Evolutionary conservation across 1,139 yeast species (phyloP), one percentile per base, ranked within the genome.

Genomic region (Hemisphaericaspora xylanilytica): DNA sequence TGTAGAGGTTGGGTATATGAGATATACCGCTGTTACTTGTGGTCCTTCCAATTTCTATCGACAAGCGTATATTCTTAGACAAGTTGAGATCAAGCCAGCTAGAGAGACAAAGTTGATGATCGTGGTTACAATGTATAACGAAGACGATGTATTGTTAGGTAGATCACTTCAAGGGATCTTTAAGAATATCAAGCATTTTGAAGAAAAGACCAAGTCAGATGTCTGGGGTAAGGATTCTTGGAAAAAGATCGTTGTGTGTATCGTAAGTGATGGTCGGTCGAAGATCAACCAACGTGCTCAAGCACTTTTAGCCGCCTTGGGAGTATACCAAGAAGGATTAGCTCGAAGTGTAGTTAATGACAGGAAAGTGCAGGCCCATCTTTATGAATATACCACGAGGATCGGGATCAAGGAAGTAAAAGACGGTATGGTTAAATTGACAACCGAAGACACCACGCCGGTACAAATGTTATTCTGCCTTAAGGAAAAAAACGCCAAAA

Each of bases 61-160:
- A n/a, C 73, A 70, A 49, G 71, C 77, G 49, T 85, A 83, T 60
- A 78, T 80, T 28, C 61, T 85, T 34, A 70, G 95, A 40, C 95
- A 83, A 54, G 74, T 72, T 31, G 70, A 84, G 47, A 85, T 84
- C 55, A 63, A 70, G 25, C 82, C 79, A 27, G 84, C 85, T 2
- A 67, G 95, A 45, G 71, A 72, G 44, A 85, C 94, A 0, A 94
- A 85, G 59, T 64, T 85, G 38, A 70, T 84, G 73, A 75, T 85
- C 37, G 85, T 84, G 48, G 70, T 86, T 40, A 85, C 95, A 24
- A 81, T 86, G 80, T 85, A 82, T 64, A 86, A 85, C 55, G 95
- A 85, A 63, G 81, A 82, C 53, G 95, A 86, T 48, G 65, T 83
- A 15, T 66, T 82, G 33, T 66, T 85, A 41, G 92, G 84, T 2